Percentiles rank a stretch among this genome's conserved stretches.
phyloP scores from a whole-genome alignment of 805 yeast species.

The Geotrichum ghanense region DNA sequence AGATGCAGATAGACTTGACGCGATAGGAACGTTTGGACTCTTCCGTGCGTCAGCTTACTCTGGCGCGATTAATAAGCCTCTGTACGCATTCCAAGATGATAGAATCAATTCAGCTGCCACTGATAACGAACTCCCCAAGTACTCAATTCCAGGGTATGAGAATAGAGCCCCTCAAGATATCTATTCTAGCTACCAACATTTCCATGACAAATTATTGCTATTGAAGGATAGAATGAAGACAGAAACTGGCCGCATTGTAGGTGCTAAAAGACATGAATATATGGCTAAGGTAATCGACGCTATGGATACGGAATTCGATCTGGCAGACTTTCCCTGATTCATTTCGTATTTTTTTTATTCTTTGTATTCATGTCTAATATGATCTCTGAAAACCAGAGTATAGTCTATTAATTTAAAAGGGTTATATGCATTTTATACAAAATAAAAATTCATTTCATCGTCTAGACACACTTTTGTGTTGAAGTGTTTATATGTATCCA shows the following conservation, averaged over 20 bases:
- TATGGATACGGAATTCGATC: constrained; percentile 10
- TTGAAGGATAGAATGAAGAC: constrained; percentile 22
- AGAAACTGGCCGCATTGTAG: constrained; percentile 14
- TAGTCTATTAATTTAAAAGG: too few species aligned
- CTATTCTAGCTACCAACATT: constrained; percentile 23
- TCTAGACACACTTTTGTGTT: too few species aligned
- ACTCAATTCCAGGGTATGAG: neutral
- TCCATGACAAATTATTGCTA: constrained; percentile 23
- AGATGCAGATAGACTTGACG: constrained; percentile 32
- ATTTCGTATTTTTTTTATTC: too few species aligned
- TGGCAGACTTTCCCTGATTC: constrained; percentile 6
- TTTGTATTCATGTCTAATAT: too few species aligned
- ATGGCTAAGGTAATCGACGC: constrained; percentile 14
- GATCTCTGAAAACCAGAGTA: too few species aligned
- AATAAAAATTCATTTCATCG: too few species aligned
- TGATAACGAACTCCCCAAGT: neutral
- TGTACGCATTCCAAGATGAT: constrained; percentile 16
- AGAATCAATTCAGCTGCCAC: neutral
- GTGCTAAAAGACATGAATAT: constrained; percentile 15
- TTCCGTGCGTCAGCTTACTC: constrained; percentile 26
- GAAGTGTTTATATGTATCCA: neutral
- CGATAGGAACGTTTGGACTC: constrained; percentile 28
- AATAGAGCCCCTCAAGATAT: constrained; percentile 4
- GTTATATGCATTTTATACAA: too few species aligned
- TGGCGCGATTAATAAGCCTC: constrained; percentile 18